Base-by-base conservation (phyloP, 2,329 filamentous ascomycete genomes). In the Clarireedia paspali region DNA sequence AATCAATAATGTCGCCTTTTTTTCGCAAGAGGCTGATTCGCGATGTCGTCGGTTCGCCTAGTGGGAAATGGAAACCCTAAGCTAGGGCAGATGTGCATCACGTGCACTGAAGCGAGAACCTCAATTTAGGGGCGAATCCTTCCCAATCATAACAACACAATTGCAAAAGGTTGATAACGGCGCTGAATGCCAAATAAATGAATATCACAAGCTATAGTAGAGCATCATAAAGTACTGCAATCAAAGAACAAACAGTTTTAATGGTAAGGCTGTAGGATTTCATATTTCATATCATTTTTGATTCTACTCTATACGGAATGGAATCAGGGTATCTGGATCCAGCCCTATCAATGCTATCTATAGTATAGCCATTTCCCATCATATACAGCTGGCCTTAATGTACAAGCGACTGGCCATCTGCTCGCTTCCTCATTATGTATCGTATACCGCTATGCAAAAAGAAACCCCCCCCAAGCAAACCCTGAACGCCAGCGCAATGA, bases 31-130 rank as follows among this genome's bases (percentile, higher is more conserved):
- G 40, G 44, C 40, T 45, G 40, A 45, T 47, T 48, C 30, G 23
- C 44, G 44, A 53, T 42, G 39, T 42, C 39, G 39, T 42, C 39
- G 17, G 39, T 42, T 42, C 39, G 39, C 26, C 38, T 53, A 47
- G 23, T 53, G 44, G 44, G 30, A 53, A 47, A 38, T 15, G 44
- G 15, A 53, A 53, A 53, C 51, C 51, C 51, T 53, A 53, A 53
- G 44, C 45, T 40, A 39, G 49, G 49, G 39, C 49, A 51, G 49
- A 34, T 50, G 30, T n/a, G 6, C 5, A 26, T 53, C 51, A 48
- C 38, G 51, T 53, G 51, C 48, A 7, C 6, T 15, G 51, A 53
- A 53, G 51, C 51, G 51, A 53, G 51, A 47, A 34, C 9, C 30
- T 34, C 9, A 38, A 1, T 23, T 17, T 4, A 20, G 12, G 44